Evolutionary conservation across 2,329 filamentous ascomycete species (phyloP).

Genomic region (Dactylellina parvicollis): DNA sequence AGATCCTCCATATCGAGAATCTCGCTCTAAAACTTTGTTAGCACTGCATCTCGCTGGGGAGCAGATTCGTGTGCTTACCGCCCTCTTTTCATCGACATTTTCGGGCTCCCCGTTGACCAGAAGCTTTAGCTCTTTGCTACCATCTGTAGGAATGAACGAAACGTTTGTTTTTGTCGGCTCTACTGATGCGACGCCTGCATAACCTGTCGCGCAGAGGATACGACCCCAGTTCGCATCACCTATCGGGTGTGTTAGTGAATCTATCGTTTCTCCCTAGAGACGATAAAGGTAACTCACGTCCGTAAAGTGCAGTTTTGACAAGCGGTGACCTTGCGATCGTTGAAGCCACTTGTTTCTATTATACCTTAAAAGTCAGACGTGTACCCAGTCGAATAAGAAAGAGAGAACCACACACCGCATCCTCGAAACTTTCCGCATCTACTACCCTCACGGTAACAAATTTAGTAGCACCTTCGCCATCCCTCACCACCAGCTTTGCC

Average conservation of each 20-base stretch:
- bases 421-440: constrained; percentile 57
- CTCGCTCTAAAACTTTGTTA: constrained; percentile 62
- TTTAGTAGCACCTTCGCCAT: constrained; percentile 97
- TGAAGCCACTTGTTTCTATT: constrained; percentile 72
- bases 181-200: constrained; percentile 74
- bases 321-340: constrained; percentile 90
- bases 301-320: constrained; percentile 97
- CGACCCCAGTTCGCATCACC: constrained; percentile 99
- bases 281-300: constrained; percentile 61
- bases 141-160: constrained; percentile 80
- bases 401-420: constrained; percentile 43
- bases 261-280: not conserved
- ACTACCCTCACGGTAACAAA: constrained; percentile 85
- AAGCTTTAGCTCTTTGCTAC: constrained; percentile 78
- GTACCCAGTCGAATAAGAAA: not conserved
- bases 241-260: not conserved
- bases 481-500: constrained; percentile 90
- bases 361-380: not conserved
- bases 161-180: constrained; percentile 77
- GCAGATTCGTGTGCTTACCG: constrained; percentile 63
- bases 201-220: constrained; percentile 93
- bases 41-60: not conserved
- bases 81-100: constrained; percentile 77
- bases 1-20: constrained; percentile 81
- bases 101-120: constrained; percentile 83